A percentile compares a stretch with the other conserved stretches of the same genome.
These are phyloP conservation scores for Massariosphaeria phaeospora DNA, from an alignment of 495 filamentous ascomycete genomes.

Conservation along the genomic window DNA sequence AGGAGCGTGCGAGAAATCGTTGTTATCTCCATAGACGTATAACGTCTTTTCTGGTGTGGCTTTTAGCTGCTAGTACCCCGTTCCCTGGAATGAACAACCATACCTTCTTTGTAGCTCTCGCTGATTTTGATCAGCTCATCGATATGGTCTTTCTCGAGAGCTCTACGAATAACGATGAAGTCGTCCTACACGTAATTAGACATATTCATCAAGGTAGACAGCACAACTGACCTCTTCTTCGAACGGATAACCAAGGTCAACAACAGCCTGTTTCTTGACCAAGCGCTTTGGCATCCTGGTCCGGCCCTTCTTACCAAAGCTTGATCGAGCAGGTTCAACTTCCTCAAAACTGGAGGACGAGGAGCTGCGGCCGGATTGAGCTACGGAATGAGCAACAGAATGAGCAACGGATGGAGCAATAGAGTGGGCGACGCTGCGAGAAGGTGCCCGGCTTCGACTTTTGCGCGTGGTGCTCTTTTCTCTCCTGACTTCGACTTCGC, in stretches of 20 bases:
- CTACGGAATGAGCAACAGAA: conserved; percentile 22
- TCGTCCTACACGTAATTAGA: conserved; percentile 55
- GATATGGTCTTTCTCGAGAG: conserved; percentile 82
- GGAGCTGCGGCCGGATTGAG: conserved; percentile 31
- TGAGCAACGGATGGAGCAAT: conserved; percentile 19
- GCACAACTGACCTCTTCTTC: conserved; percentile 68
- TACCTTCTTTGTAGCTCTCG: conserved; percentile 58
- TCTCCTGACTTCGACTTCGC: conserved; percentile 21
- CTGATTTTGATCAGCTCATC: conserved; percentile 80
- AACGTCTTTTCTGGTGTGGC: conserved; percentile 37
- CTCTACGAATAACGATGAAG: conserved; percentile 70
- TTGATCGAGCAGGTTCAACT: conserved; percentile 29
- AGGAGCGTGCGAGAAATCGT: conserved; percentile 28
- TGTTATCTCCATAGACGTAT: conserved; percentile 38
- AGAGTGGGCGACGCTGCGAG: too few species aligned
- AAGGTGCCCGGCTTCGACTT: conserved; percentile 18
- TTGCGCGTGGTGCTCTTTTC: conserved; percentile 26
- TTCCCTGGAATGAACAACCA: not conserved
- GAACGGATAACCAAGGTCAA: conserved; percentile 80
- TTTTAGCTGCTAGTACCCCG: not conserved
- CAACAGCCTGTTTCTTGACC: conserved; percentile 69
- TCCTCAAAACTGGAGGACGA: conserved; percentile 35
- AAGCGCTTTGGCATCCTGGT: conserved; percentile 75
- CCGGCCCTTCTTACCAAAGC: conserved; percentile 76
- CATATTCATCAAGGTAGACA: not conserved